phyloP scores from a whole-genome alignment of 176 grass and related monocot genomes.

The Musa schizocarpa region DNA sequence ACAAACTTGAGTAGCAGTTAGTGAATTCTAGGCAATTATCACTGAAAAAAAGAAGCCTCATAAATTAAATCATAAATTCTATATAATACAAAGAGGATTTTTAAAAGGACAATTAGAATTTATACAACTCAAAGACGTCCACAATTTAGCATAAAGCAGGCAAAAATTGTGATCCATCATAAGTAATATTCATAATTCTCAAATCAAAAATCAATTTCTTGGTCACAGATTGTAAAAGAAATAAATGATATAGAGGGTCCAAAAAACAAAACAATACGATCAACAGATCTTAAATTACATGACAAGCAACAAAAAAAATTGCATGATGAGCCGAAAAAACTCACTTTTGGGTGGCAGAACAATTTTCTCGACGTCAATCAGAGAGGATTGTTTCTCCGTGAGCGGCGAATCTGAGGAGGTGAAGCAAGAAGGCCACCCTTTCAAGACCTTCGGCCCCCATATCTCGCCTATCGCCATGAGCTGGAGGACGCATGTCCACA shows the following conservation, averaged over 20 bases:
- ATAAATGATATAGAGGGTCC: background rate
- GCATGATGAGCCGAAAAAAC: constrained; percentile 2
- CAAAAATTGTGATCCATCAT: no score
- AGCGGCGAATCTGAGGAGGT: constrained; percentile 30
- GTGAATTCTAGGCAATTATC: background rate
- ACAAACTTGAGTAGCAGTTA: background rate
- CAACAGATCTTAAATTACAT: background rate
- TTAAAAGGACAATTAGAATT: no score
- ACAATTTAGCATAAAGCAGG: no score
- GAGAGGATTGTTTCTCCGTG: constrained; percentile 11
- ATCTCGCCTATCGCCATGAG: constrained; percentile 55
- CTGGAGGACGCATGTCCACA: constrained; percentile 77
- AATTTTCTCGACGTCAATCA: constrained; percentile 32
- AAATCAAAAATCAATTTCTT: no score
- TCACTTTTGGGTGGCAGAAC: constrained; percentile 65
- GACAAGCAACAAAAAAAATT: background rate
- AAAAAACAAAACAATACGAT: background rate
- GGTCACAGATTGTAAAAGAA: background rate
- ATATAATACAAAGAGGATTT: no score
- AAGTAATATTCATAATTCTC: no score
- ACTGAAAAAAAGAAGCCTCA: background rate
- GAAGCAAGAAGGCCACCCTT: constrained; percentile 64
- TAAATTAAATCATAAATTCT: no score
- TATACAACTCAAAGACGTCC: no score
- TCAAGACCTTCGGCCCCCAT: constrained; percentile 71